Conservation (phyloP, 768 basidiomycete species). For the Leccinum ochraceum region DNA sequence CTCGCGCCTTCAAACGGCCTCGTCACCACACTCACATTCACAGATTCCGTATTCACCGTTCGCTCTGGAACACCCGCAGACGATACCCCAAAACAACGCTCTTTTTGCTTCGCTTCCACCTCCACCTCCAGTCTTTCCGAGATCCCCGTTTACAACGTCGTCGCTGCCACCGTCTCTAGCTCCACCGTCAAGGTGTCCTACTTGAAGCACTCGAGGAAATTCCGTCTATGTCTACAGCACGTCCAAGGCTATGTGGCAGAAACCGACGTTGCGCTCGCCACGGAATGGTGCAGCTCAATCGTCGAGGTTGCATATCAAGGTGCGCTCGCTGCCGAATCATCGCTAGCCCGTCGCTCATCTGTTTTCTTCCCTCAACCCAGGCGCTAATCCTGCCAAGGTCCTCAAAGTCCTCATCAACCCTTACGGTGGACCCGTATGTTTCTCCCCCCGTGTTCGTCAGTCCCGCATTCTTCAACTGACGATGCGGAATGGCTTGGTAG, state of each 20-base stretch:
- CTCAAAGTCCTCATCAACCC: constrained; percentile 81
- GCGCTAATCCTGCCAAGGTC: constrained; percentile 52
- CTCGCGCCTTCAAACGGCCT: constrained; percentile 17
- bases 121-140: constrained; percentile 17
- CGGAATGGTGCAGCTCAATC: constrained; percentile 55
- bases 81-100: constrained; percentile 4
- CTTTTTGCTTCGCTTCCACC: constrained; percentile 14
- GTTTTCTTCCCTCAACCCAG: constrained; percentile 29
- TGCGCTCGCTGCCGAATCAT: constrained; percentile 6
- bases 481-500: constrained; percentile 36
- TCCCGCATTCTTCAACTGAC: constrained; percentile 1
- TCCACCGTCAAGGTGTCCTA: constrained; percentile 50
- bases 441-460: not conserved
- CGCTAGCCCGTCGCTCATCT: constrained; percentile 1
- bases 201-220: constrained; percentile 46
- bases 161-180: constrained; percentile 48
- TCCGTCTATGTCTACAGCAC: constrained; percentile 37
- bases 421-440: constrained; percentile 68
- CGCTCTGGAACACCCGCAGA: constrained; percentile 16
- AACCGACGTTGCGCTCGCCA: constrained; percentile 35
- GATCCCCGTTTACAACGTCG: constrained; percentile 50
- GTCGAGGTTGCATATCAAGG: constrained; percentile 66
- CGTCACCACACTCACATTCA: constrained; percentile 28
- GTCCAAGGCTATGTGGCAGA: constrained; percentile 45
- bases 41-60: constrained; percentile 30